Percentiles rank a stretch among this genome's conserved stretches.
phyloP scores from a whole-genome alignment of 1,284 basidiomycete species.

The Phylloporus gajari region DNA sequence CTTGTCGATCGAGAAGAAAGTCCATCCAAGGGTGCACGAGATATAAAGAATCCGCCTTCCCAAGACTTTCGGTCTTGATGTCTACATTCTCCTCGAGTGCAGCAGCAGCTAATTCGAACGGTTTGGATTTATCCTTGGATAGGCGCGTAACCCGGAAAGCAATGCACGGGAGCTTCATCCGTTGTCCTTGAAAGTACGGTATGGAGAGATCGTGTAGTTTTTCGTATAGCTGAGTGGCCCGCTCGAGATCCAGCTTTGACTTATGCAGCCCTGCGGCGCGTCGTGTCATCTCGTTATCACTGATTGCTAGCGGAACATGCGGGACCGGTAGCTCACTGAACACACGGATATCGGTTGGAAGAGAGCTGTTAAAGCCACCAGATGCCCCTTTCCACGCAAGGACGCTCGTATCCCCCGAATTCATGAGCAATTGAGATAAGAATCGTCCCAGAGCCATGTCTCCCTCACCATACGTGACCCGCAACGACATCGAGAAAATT shows the following conservation, averaged over 20 bases:
- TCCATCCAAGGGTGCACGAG: constrained; percentile 2
- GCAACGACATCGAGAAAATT: too few species aligned
- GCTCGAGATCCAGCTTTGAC: neutral
- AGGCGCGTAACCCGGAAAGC: constrained; percentile 10
- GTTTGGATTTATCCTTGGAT: too few species aligned
- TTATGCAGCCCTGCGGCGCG: neutral
- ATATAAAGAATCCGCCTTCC: constrained; percentile 5
- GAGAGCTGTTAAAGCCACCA: neutral
- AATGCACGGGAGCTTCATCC: constrained; percentile 18
- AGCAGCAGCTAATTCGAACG: too few species aligned
- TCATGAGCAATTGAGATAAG: neutral
- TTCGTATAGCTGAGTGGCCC: constrained; percentile 8
- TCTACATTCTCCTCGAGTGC: neutral
- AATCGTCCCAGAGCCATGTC: neutral
- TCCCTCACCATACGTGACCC: neutral
- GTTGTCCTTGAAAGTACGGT: neutral
- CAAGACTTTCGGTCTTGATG: neutral
- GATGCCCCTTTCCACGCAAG: neutral
- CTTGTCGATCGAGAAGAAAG: constrained; percentile 3
- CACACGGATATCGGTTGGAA: too few species aligned
- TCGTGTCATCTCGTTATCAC: neutral
- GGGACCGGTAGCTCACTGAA: too few species aligned
- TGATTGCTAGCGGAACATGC: neutral
- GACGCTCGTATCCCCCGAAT: neutral
- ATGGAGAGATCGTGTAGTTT: too few species aligned